Base-by-base conservation (phyloP, 148 eudicot genomes). In the Cornus kousa region DNA sequence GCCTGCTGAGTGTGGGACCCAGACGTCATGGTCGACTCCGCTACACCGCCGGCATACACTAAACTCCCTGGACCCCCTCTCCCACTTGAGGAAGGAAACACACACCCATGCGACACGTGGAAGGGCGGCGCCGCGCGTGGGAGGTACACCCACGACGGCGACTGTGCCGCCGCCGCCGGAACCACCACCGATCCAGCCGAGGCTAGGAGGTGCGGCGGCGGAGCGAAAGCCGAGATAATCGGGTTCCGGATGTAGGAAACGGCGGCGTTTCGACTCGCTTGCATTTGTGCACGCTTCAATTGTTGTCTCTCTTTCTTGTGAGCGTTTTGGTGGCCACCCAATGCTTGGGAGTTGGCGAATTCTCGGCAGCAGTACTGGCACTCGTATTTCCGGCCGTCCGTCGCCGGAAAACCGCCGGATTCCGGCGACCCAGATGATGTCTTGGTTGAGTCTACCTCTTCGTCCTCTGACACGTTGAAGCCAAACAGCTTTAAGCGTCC, bases 321-420 rank as follows among this genome's bases (percentile, higher is more conserved):
- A 14, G 98, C 98, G 83, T 94, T 94, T 60, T 94, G 98, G 80
- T 94, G 98, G 5, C 98, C 98, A 13, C 98, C 98, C 19, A 94
- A 67, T 2, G 98, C 98, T 72, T 94, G 98, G 0, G 98, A 94
- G 88, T 94, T 94, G 9, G 93, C 94, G 75, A 94, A 94, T 82
- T 92, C 95, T 0, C 98, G 81, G 80, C 85, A 87, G 68, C 98
- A 94, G 70, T 94, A 92, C 71, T 92, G 98, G 74, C 98, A 94
- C 92, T 91, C 97, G 85, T 89, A 94, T 57, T 87, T 91, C 17
- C 97, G 85, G 80, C 82, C 86, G 13, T 85, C 90, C 67, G 87
- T 0, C 8, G 88, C 33, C n/a, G 82, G 79, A 8, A 77, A 77
- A 1, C 59, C 69, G 20, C 86, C 85, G 77, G 84, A 65, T 0